These are phyloP conservation scores for Chenopodium suecicum DNA, from an alignment of 148 eudicot genomes.

Conservation along the genomic window DNA sequence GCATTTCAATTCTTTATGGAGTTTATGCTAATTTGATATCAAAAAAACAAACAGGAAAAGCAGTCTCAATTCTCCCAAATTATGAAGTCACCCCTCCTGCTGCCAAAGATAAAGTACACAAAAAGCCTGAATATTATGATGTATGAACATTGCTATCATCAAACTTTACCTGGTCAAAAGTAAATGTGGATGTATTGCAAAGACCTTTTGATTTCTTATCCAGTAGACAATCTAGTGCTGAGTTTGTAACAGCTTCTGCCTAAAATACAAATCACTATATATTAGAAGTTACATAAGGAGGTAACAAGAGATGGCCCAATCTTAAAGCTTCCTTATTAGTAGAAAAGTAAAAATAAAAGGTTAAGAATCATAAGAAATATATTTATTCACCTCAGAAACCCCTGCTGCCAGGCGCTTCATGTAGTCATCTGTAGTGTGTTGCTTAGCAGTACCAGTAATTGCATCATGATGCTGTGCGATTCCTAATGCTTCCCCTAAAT, in stretches of 20 bases:
- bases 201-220: conserved; percentile 34
- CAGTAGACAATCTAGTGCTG: conserved; percentile 62
- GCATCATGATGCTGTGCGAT: conserved; percentile 93
- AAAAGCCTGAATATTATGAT: background rate
- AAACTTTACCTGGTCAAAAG: conserved; percentile 57
- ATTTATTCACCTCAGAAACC: conserved; percentile 59
- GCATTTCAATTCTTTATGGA: background rate
- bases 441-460: conserved; percentile 76
- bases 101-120: background rate
- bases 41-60: background rate
- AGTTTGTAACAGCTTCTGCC: conserved; percentile 65
- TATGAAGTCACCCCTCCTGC: background rate
- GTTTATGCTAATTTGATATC: background rate
- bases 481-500: conserved; percentile 84
- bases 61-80: background rate
- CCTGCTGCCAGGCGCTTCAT: conserved; percentile 72
- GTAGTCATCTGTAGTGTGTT: conserved; percentile 77
- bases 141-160: background rate
- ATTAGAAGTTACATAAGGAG: background rate
- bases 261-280: conserved; percentile 27
- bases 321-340: background rate
- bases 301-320: background rate
- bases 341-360: background rate
- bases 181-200: conserved; percentile 37
- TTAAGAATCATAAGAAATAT: background rate